A percentile compares a stretch with the other conserved stretches of the same genome.
phyloP scores from a whole-genome alignment of 2,329 filamentous ascomycete genomes.

The Curvularia sp. region DNA sequence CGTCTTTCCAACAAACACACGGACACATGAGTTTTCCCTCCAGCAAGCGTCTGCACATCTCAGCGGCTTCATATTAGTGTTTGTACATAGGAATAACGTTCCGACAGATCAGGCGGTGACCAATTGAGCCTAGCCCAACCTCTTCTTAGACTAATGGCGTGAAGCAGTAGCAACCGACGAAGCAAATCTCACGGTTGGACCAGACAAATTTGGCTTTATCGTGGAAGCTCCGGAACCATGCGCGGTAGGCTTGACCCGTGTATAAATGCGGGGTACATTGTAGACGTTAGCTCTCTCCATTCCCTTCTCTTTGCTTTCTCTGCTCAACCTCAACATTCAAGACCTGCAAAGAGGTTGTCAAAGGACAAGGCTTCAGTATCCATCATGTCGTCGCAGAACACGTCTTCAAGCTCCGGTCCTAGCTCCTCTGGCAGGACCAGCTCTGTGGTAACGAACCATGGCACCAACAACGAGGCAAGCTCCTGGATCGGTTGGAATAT shows the following conservation, averaged over 20 bases:
- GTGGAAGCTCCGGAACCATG: not conserved
- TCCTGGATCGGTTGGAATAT: not conserved
- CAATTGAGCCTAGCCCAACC: not conserved
- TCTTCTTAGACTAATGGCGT: not conserved
- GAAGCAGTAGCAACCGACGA: not conserved
- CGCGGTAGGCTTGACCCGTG: not conserved
- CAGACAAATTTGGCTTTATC: not conserved
- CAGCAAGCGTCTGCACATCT: not conserved
- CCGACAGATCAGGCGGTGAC: not conserved
- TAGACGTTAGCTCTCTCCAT: not conserved
- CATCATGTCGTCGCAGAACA: constrained; percentile 12
- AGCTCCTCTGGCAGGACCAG: constrained; percentile 17
- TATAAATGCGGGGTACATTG: not conserved
- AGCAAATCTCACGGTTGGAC: not conserved
- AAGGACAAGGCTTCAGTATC: not conserved
- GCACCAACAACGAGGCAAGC: constrained; percentile 49
- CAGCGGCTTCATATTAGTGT: not conserved
- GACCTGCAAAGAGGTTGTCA: not conserved
- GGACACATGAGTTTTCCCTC: not conserved
- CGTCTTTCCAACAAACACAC: not conserved
- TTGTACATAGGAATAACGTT: not conserved
- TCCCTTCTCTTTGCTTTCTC: not conserved
- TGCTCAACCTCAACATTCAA: not conserved
- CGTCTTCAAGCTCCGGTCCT: constrained; percentile 21
- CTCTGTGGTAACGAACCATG: constrained; percentile 51